These are phyloP conservation scores for Colletotrichum coccodes DNA, from an alignment of 2,329 filamentous ascomycete species.

Conservation along the genomic window DNA sequence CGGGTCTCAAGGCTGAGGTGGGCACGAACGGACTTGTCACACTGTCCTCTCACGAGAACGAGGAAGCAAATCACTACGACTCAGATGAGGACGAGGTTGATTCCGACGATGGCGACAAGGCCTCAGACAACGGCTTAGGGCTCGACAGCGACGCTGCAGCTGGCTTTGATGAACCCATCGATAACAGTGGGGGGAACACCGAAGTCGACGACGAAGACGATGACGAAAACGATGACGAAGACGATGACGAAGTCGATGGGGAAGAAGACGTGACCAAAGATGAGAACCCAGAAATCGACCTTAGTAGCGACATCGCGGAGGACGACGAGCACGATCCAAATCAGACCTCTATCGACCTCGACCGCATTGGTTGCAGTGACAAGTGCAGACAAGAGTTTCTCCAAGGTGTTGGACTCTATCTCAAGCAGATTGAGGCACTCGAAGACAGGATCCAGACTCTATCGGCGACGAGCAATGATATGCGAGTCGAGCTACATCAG, in stretches of 20 bases:
- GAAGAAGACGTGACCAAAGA: not conserved
- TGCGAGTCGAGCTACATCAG: not conserved
- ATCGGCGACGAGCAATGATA: not conserved
- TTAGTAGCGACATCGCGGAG: not conserved
- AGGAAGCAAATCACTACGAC: not conserved
- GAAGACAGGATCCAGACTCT: not conserved
- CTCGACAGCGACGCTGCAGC: not conserved
- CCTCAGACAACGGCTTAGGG: not conserved
- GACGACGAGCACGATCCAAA: not conserved
- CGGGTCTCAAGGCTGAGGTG: not conserved
- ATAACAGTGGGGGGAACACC: not conserved
- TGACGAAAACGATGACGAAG: not conserved
- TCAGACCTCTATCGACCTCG: not conserved
- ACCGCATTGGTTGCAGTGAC: slow-evolving; percentile 2
- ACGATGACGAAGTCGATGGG: not conserved
- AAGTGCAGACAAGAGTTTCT: not conserved
- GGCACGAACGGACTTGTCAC: not conserved
- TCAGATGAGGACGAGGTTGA: slow-evolving; percentile 27
- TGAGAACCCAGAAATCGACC: not conserved
- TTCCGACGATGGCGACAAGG: slow-evolving; percentile 9
- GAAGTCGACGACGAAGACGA: not conserved
- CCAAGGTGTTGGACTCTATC: not conserved
- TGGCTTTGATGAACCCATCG: not conserved
- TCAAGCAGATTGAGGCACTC: not conserved
- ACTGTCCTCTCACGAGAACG: not conserved